Evolutionary conservation across 768 basidiomycete genomes (phyloP), one percentile per base, ranked within the genome.

Genomic region (Xerocomellus amylosporus): DNA sequence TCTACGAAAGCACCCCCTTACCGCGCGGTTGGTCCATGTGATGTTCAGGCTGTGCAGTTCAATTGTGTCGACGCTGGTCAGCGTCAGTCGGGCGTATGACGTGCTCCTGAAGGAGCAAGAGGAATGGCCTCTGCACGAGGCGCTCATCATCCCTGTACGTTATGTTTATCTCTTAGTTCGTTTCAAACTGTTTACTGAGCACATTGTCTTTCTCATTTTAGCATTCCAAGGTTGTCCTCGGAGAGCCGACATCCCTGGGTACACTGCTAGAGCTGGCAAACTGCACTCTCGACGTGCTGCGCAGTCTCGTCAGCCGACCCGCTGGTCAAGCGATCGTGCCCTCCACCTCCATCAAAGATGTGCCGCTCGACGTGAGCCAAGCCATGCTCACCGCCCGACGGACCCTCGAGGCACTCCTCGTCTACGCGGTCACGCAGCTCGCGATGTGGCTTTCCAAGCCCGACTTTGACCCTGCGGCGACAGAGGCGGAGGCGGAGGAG

Each of bases 261-360:
- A 94, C 93, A 0, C 71, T 96, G 8, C 78, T 93, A n/a, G 93
- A 95, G 71, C 73, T 94, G 5, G 89, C 84, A 2, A 90, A 87
- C 52, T 84, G 83, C 55, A 84, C 87, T 1, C 74, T 90, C 34
- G 92, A 93, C 58, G 77, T 89, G 17, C 75, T 93, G 38, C 79
- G 83, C 8, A 80, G 84, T 51, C 81, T 92, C 31, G 79, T 83
- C 38, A 79, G 79, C 53, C 78, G 81, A 22, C 86, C 87, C 1
- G 74, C 81, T 0, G 77, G 79, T 9, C 83, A 87, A 63, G 76
- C 77, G 28, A 71, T 85, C 22, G 74, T 78, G 0, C 67, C 73
- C 2, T 56, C 61, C 8, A 64, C 63, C 2, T 72, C 71, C 1
- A 37, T 65, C 56, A 59, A 67, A 61, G 58, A 71, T 57, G 28